Base-by-base conservation (phyloP, 1,139 yeast species). In the Casaregolazyma suthepensis region DNA sequence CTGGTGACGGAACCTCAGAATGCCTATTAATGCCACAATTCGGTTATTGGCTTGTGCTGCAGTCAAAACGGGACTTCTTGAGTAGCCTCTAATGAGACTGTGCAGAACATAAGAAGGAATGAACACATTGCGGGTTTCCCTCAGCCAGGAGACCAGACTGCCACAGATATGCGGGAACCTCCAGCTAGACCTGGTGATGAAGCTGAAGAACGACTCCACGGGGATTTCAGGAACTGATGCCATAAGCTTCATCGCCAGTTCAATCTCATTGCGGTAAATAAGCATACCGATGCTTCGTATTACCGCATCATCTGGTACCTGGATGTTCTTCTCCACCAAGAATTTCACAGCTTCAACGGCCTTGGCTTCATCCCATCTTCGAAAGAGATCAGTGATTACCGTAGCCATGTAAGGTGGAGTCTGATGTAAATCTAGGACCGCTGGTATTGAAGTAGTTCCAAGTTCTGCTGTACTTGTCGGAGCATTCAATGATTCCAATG, bases 81-180 rank as follows among this genome's bases (percentile, higher is more conserved):
- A 54, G 53, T 58, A 62, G 3, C 63, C 62, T 1, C 47, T 29
- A 23, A 57, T 57, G 56, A 62, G 56, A 7, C 45, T 37, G 23
- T 59, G 55, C 13, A 60, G 45, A 2, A 55, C 56, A 7, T 40
- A 12, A 2, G 57, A 47, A 1, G 64, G 63, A 3, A 61, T 51
- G 2, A 48, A 43, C 5, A 52, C 43, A 5, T 52, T 26, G 7
- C 54, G 51, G 31, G 47, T 55, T 15, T 29, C 44, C 37, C 51
- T 50, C 17, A 62, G 54, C 63, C 62, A 59, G n/a, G 31, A 47
- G 26, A 56, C 46, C 29, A 58, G 46, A 43, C 49, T 48, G 29
- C 43, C 43, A 22, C 57, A 54, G 15, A 59, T 50, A 23, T 46
- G 29, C 2, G 62, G 62, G 23, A 51, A 43, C 9, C 49, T 23